These are phyloP conservation scores for Bruguiera parviflora DNA, from an alignment of 345 rosid species.

Conservation along the genomic window DNA sequence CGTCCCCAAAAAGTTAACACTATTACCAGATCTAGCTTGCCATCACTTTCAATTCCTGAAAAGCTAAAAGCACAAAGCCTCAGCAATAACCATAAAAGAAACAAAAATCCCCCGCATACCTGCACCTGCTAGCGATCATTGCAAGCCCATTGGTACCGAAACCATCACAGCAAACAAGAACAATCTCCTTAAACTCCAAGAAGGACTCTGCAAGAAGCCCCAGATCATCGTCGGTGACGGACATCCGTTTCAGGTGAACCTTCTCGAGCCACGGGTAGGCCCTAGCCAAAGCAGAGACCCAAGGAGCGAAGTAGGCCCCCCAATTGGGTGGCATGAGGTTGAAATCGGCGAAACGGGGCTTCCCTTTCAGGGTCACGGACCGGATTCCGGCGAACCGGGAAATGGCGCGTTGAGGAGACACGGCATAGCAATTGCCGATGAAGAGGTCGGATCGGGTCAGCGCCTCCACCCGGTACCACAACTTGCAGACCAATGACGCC, in stretches of 20 bases:
- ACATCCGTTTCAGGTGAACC: conserved; percentile 75
- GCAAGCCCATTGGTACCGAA: conserved; percentile 85
- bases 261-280: conserved; percentile 82
- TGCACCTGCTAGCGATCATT: conserved; percentile 67
- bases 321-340: conserved; percentile 76
- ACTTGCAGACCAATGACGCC: conserved; percentile 77
- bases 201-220: conserved; percentile 56
- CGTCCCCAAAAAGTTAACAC: not conserved
- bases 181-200: conserved; percentile 61
- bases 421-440: conserved; percentile 80
- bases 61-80: too few relatives aligned
- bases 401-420: conserved; percentile 60
- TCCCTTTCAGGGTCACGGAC: conserved; percentile 67
- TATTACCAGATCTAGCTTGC: not conserved
- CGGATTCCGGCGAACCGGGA: conserved; percentile 56
- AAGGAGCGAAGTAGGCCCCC: conserved; percentile 74
- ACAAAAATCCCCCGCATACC: conserved; percentile 32
- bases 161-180: conserved; percentile 81
- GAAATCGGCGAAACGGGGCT: conserved; percentile 92
- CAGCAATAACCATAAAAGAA: not conserved
- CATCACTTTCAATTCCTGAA: not conserved
- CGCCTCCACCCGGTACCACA: conserved; percentile 77
- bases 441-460: conserved; percentile 73
- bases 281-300: conserved; percentile 53
- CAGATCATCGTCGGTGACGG: conserved; percentile 71